These are phyloP conservation scores for Syzygium syzygioides DNA, from an alignment of 441 rosid genomes.

Conservation along the genomic window DNA sequence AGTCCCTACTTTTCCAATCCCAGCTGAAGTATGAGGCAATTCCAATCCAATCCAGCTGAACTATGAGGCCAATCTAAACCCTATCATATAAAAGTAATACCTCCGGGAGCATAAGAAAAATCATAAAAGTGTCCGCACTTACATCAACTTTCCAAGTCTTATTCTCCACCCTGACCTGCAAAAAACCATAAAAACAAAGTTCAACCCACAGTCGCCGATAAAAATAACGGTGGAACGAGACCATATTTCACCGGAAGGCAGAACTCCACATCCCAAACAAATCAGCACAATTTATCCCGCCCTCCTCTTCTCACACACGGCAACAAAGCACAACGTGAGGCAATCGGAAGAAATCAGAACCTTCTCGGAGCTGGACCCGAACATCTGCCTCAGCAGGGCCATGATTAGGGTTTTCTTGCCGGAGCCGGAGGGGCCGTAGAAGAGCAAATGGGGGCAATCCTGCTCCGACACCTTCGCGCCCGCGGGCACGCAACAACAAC, in stretches of 20 bases:
- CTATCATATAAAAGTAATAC: not conserved
- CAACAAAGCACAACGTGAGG: not conserved
- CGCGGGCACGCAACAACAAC: not conserved
- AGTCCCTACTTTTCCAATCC: not conserved
- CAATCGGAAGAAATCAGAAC: slow-evolving; percentile 15
- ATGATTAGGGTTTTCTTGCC: slow-evolving; percentile 98
- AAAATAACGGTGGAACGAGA: not conserved
- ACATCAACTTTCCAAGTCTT: slow-evolving; percentile 86
- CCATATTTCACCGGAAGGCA: not conserved
- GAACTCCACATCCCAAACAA: not conserved
- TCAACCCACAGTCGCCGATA: not conserved
- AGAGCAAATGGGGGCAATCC: slow-evolving; percentile 93
- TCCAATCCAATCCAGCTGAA: not conserved
- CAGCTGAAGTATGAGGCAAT: not conserved
- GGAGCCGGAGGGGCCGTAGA: slow-evolving; percentile 92
- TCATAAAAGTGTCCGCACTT: slow-evolving; percentile 22
- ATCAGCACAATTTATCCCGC: not conserved
- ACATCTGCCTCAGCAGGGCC: slow-evolving; percentile 83
- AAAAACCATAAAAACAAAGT: not conserved
- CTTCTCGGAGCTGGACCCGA: slow-evolving; percentile 86
- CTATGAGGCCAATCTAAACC: not conserved
- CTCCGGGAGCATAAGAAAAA: not conserved
- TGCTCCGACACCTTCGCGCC: slow-evolving; percentile 65
- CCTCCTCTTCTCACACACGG: not conserved
- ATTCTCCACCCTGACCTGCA: slow-evolving; percentile 97